Base-by-base conservation (phyloP, 495 filamentous ascomycete species). In the Talaromyces liani region DNA sequence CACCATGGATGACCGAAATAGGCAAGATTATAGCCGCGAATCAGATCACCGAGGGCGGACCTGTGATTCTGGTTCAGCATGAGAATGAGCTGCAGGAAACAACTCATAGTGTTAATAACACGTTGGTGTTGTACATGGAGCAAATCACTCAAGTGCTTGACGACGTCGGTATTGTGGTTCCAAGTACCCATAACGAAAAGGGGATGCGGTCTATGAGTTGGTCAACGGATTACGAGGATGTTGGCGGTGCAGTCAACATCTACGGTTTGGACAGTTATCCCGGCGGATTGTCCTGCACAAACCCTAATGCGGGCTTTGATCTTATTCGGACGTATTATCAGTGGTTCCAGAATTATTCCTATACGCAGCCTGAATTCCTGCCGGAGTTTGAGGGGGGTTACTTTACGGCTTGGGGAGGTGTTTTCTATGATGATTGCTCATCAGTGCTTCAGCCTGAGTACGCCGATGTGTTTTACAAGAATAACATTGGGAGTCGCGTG, bases 191-290 rank as follows among this genome's bases (percentile, higher is more conserved):
- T 62, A 86, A 86, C 58, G 82, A 83, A 63, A 84, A 84, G 62
- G 80, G 81, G 3, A 73, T 79, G 70, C 75, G 81, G 25, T 67
- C 68, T 25, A 57, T 73, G 65, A 84, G 80, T 31, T 86, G 82
- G 83, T 81, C 80, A 16, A 82, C 77, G 0, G 82, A 82, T 61
- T 85, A 84, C 65, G 45, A 80, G 34, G 71, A 84, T 67, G 80
- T 82, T 1, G 83, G 82, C 12, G 83, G 81, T 27, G 75, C 82
- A 7, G 81, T 84, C 36, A 75, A 85, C 68, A 70, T 86, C 18
- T 85, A 85, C 63, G 82, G 80, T 6, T 65, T 84, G 6, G 83
- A 85, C 65, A 79, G 74, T 14, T 86, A 85, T 67, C 83, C 83
- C 1, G 80, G 81, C 31, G 82, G 83, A 1, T 64, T 83, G 27